Conservation (phyloP, 2,329 filamentous ascomycete genomes). For the Chaetomiaceae sp. region DNA sequence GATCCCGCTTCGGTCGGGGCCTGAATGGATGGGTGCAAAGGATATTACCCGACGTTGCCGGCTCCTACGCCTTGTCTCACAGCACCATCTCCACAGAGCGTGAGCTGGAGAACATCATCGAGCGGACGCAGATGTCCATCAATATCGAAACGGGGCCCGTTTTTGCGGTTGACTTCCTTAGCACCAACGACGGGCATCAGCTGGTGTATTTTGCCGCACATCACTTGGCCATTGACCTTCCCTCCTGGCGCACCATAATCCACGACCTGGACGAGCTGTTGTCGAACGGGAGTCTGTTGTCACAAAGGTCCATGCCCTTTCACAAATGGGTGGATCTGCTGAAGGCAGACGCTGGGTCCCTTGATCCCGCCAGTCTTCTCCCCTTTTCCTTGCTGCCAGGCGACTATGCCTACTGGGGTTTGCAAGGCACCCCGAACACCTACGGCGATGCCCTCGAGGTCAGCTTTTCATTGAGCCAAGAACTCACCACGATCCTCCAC, state of each 20-base stretch:
- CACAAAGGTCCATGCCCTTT: conserved; percentile 43
- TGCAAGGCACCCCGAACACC: conserved; percentile 39
- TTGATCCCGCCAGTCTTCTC: conserved; percentile 29
- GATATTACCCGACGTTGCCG: conserved; percentile 36
- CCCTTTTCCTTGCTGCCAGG: conserved; percentile 38
- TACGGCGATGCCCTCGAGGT: conserved; percentile 40
- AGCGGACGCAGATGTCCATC: conserved; percentile 40
- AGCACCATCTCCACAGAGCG: conserved; percentile 37
- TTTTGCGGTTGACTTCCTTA: conserved; percentile 46
- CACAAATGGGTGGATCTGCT: conserved; percentile 47
- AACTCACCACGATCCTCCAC: conserved; percentile 40
- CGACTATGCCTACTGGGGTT: conserved; percentile 45
- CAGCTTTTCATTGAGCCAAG: conserved; percentile 40
- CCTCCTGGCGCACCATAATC: conserved; percentile 47
- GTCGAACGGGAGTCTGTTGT: conserved; percentile 39
- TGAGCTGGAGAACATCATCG: conserved; percentile 39
- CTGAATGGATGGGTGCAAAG: conserved; percentile 43
- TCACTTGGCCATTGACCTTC: conserved; percentile 47
- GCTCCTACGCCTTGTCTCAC: conserved; percentile 42
- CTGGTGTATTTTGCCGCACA: conserved; percentile 47
- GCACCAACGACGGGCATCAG: conserved; percentile 41
- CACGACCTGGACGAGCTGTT: conserved; percentile 48
- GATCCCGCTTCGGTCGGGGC: conserved; percentile 39
- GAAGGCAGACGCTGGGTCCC: conserved; percentile 33
- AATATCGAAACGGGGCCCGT: conserved; percentile 47